Evolutionary conservation across 2,329 filamentous ascomycete species (phyloP), one percentile per base, ranked within the genome.

Genomic region (Fonsecaea nubica): DNA sequence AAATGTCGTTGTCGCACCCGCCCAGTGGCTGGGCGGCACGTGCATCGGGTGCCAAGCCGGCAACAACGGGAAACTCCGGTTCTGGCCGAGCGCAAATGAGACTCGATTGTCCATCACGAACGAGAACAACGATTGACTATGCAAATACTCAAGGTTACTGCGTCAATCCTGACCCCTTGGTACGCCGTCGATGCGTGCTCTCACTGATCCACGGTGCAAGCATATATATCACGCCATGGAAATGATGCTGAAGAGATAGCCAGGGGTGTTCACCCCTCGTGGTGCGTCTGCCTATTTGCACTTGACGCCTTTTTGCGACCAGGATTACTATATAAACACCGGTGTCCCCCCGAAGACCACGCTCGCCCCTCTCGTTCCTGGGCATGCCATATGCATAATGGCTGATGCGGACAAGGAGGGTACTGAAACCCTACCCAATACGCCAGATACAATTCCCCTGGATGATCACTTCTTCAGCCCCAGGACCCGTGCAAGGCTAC

Each of bases 401-500:
- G 54, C 54, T 36, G 33, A 58, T 25, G 55, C 33, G 40, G 53
- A 52, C 18, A 35, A 53, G 12, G 54, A 63, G 8, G 53, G 40
- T 25, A 10, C 54, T 32, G 54, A 57, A 5, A 57, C 61, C 30
- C 33, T 58, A 21, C 62, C 62, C 42, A 64, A 57, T 33, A 58
- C 55, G 18, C 62, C 62, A 25, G 62, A 58, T 21, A 64, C 62
- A 25, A n/a, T 64, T 18, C 55, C 53, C 36, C 56, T 64, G 45
- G 62, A 64, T 48, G 42, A 58, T 15, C 33, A 42, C 18, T 64
- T 58, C 38, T 64, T 58, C 45, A 64, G 62, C 55, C 62, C 62
- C 21, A 52, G 48, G 35, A 64, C 62, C 7, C 36, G 38, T 8
- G 62, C 62, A 53, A 64, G 48, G 62, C 62, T 64, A 33, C 40